Percentiles rank a stretch among this genome's conserved stretches.
Evolutionary conservation across 1,139 yeast species (phyloP).

Genomic region (Magnusiomyces sp.): DNA sequence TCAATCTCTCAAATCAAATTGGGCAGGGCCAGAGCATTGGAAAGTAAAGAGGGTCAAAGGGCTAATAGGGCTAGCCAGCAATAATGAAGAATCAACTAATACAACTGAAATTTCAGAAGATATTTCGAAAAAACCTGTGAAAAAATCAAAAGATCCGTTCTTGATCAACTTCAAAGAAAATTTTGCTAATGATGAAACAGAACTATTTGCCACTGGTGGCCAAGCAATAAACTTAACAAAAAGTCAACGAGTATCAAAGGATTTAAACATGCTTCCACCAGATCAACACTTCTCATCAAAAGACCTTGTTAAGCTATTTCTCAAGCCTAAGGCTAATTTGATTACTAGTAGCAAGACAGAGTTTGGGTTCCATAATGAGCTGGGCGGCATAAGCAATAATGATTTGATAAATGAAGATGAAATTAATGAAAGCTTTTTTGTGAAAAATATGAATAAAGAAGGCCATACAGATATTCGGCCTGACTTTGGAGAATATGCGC

Average conservation of each 20-base stretch:
- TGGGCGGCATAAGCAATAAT: too few species aligned
- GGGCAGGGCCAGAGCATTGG: constrained; percentile 97
- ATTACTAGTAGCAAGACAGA: constrained; percentile 12
- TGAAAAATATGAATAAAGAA: constrained; percentile 32
- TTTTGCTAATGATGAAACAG: constrained; percentile 39
- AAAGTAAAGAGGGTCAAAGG: constrained; percentile 56
- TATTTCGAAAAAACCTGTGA: background rate
- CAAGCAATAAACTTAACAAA: constrained; percentile 38
- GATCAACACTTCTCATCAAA: constrained; percentile 69
- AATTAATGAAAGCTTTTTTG: constrained; percentile 66
- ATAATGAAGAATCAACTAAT: constrained; percentile 14
- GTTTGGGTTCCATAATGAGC: too few species aligned
- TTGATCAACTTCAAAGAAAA: constrained; percentile 45
- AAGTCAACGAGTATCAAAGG: constrained; percentile 35
- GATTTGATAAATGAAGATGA: constrained; percentile 14
- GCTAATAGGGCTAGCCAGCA: constrained; percentile 17
- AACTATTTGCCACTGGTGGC: constrained; percentile 45
- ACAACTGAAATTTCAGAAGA: constrained; percentile 20
- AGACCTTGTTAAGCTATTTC: constrained; percentile 56
- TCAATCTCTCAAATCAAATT: constrained; percentile 54
- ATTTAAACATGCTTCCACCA: constrained; percentile 53
- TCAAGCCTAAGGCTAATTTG: constrained; percentile 46
- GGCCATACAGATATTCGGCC: constrained; percentile 14
- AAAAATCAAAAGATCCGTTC: constrained; percentile 34
- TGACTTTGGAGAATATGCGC: constrained; percentile 44